These are phyloP conservation scores for Neurospora hispaniola DNA, from an alignment of 495 filamentous ascomycete genomes.

Conservation along the genomic window DNA sequence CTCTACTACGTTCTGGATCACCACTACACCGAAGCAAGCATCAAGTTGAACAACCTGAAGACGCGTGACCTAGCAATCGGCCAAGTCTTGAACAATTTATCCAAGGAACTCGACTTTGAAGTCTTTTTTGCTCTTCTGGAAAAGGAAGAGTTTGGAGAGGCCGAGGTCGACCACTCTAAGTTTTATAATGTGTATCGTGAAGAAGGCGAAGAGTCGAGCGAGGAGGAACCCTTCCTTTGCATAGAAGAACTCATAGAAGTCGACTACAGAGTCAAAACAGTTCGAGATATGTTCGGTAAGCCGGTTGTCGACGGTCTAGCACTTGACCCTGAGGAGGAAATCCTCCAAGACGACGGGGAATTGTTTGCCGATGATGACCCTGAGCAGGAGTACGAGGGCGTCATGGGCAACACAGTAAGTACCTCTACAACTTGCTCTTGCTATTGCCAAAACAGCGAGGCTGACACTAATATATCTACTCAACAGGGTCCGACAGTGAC, in stretches of 20 bases:
- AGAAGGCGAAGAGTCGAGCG: background rate
- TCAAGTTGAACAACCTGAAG: background rate
- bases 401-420: background rate
- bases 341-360: background rate
- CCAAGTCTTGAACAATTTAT: background rate
- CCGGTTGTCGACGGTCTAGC: background rate
- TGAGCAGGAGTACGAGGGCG: background rate
- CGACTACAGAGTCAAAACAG: background rate
- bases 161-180: background rate
- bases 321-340: background rate
- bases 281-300: background rate
- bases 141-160: background rate
- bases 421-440: background rate
- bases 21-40: background rate
- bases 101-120: background rate
- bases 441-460: background rate
- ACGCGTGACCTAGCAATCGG: background rate
- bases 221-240: background rate
- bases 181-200: background rate
- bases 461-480: background rate
- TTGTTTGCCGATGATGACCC: background rate
- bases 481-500: background rate
- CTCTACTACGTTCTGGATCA: background rate
- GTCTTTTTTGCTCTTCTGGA: background rate
- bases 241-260: background rate